Percentiles rank a stretch among this genome's conserved stretches.
Evolutionary conservation across 2,329 filamentous ascomycete species (phyloP).

Genomic region (Alternaria sp.): DNA sequence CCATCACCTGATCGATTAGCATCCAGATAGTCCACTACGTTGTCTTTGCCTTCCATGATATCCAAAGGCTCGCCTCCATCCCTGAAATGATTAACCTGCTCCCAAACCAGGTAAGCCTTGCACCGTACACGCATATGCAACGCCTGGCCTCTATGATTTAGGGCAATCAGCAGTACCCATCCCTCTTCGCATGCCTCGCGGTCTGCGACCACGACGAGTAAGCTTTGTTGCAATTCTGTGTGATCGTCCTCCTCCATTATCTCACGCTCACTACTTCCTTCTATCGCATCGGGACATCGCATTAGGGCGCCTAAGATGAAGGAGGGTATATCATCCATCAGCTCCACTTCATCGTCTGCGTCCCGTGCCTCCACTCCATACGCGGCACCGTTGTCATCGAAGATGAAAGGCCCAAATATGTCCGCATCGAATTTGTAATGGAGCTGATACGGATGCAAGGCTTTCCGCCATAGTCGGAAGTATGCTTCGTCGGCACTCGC

Average conservation of each 20-base stretch:
- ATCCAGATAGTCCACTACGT: neutral
- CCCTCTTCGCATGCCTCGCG: constrained; percentile 2
- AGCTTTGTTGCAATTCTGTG: neutral
- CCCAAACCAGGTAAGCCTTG: neutral
- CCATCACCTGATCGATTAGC: neutral
- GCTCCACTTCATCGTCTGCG: constrained; percentile 5
- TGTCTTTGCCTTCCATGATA: neutral
- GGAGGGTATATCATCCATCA: neutral
- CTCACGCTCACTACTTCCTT: neutral
- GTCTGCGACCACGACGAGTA: neutral
- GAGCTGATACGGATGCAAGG: neutral
- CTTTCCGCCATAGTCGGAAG: neutral
- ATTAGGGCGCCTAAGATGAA: constrained; percentile 2
- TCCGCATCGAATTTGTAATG: neutral
- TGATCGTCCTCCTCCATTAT: neutral
- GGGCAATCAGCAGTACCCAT: constrained; percentile 1
- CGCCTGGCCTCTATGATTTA: neutral
- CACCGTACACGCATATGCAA: neutral
- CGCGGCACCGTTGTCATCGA: neutral
- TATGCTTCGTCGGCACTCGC: constrained; percentile 2
- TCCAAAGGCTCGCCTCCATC: neutral
- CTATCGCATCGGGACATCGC: constrained; percentile 1
- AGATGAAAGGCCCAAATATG: neutral
- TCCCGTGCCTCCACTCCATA: neutral
- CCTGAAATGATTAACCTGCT: neutral